Base-by-base conservation (phyloP, 1,139 yeast genomes). In the Lodderomyces jiufengensis region DNA sequence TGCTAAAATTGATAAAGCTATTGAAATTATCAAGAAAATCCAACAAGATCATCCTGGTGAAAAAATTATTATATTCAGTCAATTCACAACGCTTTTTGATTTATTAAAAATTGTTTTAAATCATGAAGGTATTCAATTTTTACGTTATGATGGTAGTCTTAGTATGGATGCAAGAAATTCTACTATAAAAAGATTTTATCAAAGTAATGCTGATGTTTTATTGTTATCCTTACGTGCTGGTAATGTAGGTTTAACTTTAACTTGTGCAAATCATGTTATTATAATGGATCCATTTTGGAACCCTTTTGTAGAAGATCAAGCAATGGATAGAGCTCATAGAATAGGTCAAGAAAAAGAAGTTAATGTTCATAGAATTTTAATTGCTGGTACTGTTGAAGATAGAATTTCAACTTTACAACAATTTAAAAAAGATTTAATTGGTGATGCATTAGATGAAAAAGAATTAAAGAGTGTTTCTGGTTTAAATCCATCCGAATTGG, bases 201-300 rank as follows among this genome's bases (percentile, higher is more conserved):
- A 76, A 40, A 61, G 71, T 1, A 57, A 61, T 2, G 60, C 67
- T 23, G 67, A 68, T 33, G 73, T 90, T 9, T 59, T 90, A 53
- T 64, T 90, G 34, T 70, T 87, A 18, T 85, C 95, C 0, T 71
- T 90, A 52, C 82, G 82, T 52, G 95, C 97, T 1, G 97, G 97
- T 49, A 88, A 86, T 55, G 92, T 88, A 10, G 97, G 97, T 5
- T 69, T 90, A 44, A 90, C 97, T 0, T 68, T 90, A 45, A 90
- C 97, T 0, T 85, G 95, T 62, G 97, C 97, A 0, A 84, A 87
- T 28, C 96, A 87, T 55, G 95, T 90, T 9, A 77, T 90, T 34
- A 74, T 90, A 9, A 74, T 86, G 69, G 97, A 90, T 55, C 97
- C 97, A 11, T 90, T 87, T 55, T 90, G 97, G 97, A 90, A 90